Conservation (phyloP, 2,329 filamentous ascomycete species). For the Fusarium camptoceras region DNA sequence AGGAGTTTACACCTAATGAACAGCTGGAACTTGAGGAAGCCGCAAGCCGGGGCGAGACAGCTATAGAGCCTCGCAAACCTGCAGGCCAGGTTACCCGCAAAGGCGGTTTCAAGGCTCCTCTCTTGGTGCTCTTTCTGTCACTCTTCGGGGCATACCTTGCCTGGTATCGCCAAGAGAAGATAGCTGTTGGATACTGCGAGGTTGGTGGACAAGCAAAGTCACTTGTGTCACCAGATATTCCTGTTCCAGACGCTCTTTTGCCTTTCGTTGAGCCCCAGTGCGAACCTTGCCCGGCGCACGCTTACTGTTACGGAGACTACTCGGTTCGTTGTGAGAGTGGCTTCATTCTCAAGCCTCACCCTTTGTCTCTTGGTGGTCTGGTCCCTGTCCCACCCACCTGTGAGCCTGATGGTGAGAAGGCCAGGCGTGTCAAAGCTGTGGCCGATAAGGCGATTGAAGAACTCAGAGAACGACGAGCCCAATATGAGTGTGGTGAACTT, state of each 20-base stretch:
- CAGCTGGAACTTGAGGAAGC: slow-evolving; percentile 83
- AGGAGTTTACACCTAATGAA: slow-evolving; percentile 95
- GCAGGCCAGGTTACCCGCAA: slow-evolving; percentile 52
- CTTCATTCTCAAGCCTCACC: slow-evolving; percentile 87
- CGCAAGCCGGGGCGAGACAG: slow-evolving; percentile 63
- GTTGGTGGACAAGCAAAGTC: slow-evolving; percentile 73
- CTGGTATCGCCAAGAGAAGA: slow-evolving; percentile 94
- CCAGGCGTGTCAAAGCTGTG: slow-evolving; percentile 85
- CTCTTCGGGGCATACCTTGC: slow-evolving; percentile 78
- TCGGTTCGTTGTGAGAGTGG: slow-evolving; percentile 85
- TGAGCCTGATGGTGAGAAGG: slow-evolving; percentile 94
- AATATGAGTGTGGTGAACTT: slow-evolving; percentile 88
- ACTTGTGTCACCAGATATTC: slow-evolving; percentile 61
- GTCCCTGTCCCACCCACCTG: slow-evolving; percentile 90
- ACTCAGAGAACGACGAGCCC: slow-evolving; percentile 84
- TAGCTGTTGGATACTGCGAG: slow-evolving; percentile 95
- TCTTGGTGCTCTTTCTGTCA: slow-evolving; percentile 77
- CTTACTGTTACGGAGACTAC: slow-evolving; percentile 85
- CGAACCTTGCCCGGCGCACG: slow-evolving; percentile 90
- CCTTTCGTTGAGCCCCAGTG: slow-evolving; percentile 81
- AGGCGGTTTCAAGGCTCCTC: slow-evolving; percentile 69
- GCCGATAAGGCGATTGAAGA: slow-evolving; percentile 90
- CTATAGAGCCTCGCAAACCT: slow-evolving; percentile 58
- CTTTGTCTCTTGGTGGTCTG: slow-evolving; percentile 82
- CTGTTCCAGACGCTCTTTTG: slow-evolving; percentile 78